These are phyloP conservation scores for Haberlea rhodopensis DNA, from an alignment of 257 asterid genomes.

Conservation along the genomic window DNA sequence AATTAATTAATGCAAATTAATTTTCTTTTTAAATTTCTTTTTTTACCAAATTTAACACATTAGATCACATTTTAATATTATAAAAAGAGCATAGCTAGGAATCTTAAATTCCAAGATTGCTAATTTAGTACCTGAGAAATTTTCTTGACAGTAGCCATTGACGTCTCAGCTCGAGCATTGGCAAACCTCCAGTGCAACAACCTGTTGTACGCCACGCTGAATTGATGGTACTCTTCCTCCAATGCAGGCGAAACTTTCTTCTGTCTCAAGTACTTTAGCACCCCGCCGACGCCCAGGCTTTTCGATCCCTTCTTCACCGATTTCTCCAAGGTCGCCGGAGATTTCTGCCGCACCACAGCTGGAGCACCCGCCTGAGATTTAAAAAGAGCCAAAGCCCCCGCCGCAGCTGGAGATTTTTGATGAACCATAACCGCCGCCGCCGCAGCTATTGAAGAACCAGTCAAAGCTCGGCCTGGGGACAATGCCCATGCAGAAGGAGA, in stretches of 20 bases:
- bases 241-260: conserved; percentile 43
- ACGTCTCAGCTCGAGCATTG: conserved; percentile 63
- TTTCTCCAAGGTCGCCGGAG: conserved; percentile 33
- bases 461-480: conserved; percentile 55
- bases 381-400: conserved; percentile 1
- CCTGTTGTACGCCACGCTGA: conserved; percentile 50
- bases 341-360: conserved; percentile 32
- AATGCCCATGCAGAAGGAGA: conserved; percentile 91
- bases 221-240: conserved; percentile 64
- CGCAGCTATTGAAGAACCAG: conserved; percentile 27
- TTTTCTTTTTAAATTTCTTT: too few species aligned
- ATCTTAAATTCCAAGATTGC: too few species aligned
- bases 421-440: conserved; percentile 18
- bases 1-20: too few species aligned
- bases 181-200: conserved; percentile 81
- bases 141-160: conserved; percentile 42
- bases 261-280: conserved; percentile 53
- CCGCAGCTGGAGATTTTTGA: conserved; percentile 20
- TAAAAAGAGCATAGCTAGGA: too few species aligned
- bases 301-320: conserved; percentile 33
- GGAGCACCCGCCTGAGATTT: conserved; percentile 13
- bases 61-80: too few species aligned
- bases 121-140: conserved; percentile 53
- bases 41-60: too few species aligned
- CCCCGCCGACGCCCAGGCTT: conserved; percentile 38